Evolutionary conservation across 2,329 filamentous ascomycete species (phyloP).

Genomic region (Fusarium sp.): DNA sequence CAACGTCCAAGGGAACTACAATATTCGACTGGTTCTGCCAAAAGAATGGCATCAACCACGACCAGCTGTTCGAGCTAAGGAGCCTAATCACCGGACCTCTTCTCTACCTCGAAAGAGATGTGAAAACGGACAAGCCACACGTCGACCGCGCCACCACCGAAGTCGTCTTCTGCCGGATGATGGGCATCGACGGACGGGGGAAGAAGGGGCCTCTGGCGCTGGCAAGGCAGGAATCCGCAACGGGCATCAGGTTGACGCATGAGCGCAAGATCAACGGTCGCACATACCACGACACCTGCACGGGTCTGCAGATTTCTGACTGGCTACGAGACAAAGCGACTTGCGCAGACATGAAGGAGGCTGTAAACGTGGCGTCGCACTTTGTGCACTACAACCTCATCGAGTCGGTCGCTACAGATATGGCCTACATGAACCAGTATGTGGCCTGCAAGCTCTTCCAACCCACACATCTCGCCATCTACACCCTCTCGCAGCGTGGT

Average conservation of each 20-base stretch:
- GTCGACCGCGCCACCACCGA: constrained; percentile 89
- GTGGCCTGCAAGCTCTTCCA: constrained; percentile 76
- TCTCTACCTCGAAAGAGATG: constrained; percentile 88
- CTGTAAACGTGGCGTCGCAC: constrained; percentile 81
- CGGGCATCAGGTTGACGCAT: constrained; percentile 81
- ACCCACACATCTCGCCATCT: constrained; percentile 87
- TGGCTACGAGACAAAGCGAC: constrained; percentile 98
- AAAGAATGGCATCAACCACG: constrained; percentile 93
- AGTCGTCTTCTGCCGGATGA: constrained; percentile 92
- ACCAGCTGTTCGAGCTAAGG: constrained; percentile 87
- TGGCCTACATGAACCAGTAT: constrained; percentile 72
- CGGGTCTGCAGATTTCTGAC: constrained; percentile 87
- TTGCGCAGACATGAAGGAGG: constrained; percentile 89
- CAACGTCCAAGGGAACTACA: constrained; percentile 96
- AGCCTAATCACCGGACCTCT: constrained; percentile 85
- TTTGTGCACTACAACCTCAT: constrained; percentile 91
- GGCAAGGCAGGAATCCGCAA: constrained; percentile 18
- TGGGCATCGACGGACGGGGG: constrained; percentile 84
- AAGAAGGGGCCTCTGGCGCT: constrained; percentile 77
- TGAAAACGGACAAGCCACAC: constrained; percentile 85
- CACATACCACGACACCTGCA: constrained; percentile 85
- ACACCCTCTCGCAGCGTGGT: constrained; percentile 85
- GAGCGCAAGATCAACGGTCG: constrained; percentile 85
- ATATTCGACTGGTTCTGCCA: constrained; percentile 92
- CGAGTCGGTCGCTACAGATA: constrained; percentile 76